Conservation (phyloP, 441 rosid genomes). For the Pelargonium cotyledonis region DNA sequence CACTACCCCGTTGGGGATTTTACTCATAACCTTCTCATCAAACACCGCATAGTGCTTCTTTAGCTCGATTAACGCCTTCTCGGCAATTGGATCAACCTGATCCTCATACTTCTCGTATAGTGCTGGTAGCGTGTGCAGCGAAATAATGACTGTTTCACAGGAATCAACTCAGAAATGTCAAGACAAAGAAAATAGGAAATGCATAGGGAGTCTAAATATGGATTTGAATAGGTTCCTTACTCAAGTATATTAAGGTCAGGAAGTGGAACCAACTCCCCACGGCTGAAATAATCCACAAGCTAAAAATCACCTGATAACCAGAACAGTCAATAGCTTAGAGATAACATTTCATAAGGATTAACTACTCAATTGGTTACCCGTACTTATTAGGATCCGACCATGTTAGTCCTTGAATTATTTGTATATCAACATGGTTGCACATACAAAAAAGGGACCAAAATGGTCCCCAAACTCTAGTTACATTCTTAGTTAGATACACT, state of each 20-base stretch:
- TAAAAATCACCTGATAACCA: conserved; percentile 21
- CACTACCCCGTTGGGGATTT: conserved; percentile 41
- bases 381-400: no score
- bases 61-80: conserved; percentile 41
- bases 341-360: conserved; percentile 10
- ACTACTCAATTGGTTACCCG: no score
- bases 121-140: conserved; percentile 42
- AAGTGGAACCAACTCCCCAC: conserved; percentile 27
- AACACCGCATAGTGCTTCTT: conserved; percentile 49
- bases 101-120: conserved; percentile 54
- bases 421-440: no score
- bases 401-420: no score
- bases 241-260: conserved; percentile 27
- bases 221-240: conserved; percentile 14
- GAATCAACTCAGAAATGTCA: not conserved
- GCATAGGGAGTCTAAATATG: not conserved
- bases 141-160: conserved; percentile 32
- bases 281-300: conserved; percentile 27
- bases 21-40: conserved; percentile 44
- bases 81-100: conserved; percentile 43
- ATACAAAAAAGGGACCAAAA: no score
- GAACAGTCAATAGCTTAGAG: not conserved
- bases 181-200: not conserved
- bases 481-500: no score
- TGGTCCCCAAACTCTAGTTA: no score